Conservation (phyloP, 176 grass and related monocot genomes). For the Bromus sterilis region DNA sequence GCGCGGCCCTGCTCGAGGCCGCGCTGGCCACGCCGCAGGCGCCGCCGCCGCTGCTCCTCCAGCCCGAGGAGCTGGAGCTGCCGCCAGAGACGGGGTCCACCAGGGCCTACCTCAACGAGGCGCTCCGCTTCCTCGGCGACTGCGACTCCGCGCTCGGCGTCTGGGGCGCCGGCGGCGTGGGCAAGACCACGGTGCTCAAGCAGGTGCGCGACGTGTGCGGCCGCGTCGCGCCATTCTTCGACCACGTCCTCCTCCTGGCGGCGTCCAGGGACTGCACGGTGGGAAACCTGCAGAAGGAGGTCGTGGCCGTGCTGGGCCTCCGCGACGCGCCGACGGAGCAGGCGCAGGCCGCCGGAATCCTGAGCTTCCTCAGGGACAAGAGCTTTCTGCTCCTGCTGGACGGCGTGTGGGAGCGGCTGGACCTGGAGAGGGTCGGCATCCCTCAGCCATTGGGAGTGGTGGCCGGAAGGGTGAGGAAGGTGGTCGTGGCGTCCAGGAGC, state of each 20-base stretch:
- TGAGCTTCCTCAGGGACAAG: conserved; percentile 43
- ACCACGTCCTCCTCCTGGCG: conserved; percentile 45
- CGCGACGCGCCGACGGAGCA: conserved; percentile 30
- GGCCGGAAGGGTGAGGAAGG: conserved; percentile 36
- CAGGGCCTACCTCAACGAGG: conserved; percentile 22
- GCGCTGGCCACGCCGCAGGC: conserved; percentile 27
- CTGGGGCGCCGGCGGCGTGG: conserved; percentile 51
- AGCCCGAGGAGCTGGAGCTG: conserved; percentile 36
- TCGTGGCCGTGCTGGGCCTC: conserved; percentile 38
- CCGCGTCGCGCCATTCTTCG: conserved; percentile 37
- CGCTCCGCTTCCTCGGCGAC: conserved; percentile 49
- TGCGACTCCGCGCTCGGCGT: conserved; percentile 35
- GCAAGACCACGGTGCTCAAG: conserved; percentile 44
- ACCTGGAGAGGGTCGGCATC: conserved; percentile 57
- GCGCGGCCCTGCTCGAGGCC: conserved; percentile 30
- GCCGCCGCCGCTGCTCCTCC: conserved; percentile 29
- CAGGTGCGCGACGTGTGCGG: conserved; percentile 40
- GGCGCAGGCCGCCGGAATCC: conserved; percentile 33
- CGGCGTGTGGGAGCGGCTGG: conserved; percentile 41
- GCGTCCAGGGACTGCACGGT: conserved; percentile 41
- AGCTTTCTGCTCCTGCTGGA: conserved; percentile 56
- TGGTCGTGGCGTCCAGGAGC: conserved; percentile 44
- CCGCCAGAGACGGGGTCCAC: background rate
- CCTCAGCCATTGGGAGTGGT: conserved; percentile 27
- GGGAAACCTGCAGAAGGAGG: conserved; percentile 43